Conservation (phyloP, 208 protist genomes). For the Acanthamoeba royreba region DNA sequence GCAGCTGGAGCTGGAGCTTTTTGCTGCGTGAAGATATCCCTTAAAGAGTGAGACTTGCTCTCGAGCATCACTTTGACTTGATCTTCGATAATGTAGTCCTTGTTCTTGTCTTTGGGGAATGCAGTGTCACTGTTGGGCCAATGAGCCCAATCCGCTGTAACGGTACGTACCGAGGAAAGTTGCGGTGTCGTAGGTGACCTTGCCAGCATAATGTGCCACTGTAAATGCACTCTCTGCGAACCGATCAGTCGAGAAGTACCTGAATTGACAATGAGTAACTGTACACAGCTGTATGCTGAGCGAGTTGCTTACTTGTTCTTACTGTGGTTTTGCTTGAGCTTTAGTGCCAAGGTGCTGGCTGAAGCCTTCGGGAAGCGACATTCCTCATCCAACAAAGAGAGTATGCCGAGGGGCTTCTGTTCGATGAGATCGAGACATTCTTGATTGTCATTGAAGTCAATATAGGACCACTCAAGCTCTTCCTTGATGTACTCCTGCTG, state of each 20-base stretch:
- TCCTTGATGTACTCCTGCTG: constrained; percentile 76
- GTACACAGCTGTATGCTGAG: constrained; percentile 62
- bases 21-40: constrained; percentile 3
- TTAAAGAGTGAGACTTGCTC: not conserved
- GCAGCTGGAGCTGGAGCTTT: too few relatives aligned
- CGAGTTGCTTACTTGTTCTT: constrained; percentile 65
- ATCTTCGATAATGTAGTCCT: constrained; percentile 68
- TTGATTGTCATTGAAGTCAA: constrained; percentile 32
- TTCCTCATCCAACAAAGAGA: constrained; percentile 83
- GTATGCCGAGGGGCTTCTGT: constrained; percentile 77
- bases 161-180: constrained; percentile 78
- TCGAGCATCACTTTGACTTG: constrained; percentile 39
- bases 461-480: not conserved
- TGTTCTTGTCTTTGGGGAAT: constrained; percentile 68
- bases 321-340: not conserved
- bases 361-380: constrained; percentile 76
- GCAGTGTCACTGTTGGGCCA: constrained; percentile 63
- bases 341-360: not conserved
- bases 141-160: constrained; percentile 60
- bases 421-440: constrained; percentile 60
- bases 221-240: not conserved
- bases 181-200: constrained; percentile 65
- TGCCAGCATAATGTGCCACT: constrained; percentile 28
- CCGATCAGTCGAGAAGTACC: not conserved
- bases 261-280: not conserved